A percentile compares a stretch with the other conserved stretches of the same genome.
Evolutionary conservation across 2,329 filamentous ascomycete species (phyloP).

Genomic region (Ceratocystis albifundus): DNA sequence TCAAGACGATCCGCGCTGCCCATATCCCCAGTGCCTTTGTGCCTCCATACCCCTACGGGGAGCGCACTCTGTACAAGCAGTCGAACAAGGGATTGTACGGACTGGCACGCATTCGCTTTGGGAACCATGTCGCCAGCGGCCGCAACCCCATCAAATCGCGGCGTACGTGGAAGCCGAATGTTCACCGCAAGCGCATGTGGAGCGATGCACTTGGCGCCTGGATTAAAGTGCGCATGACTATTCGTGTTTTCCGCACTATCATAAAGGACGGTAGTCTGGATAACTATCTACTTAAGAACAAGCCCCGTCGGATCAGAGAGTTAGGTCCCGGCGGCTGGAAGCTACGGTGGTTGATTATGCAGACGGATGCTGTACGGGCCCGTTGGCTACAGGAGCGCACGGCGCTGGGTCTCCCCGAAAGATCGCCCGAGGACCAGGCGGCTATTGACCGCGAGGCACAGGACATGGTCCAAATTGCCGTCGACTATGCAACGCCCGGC

Average conservation of each 20-base stretch:
- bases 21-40: constrained; percentile 41
- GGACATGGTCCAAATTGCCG: constrained; percentile 33
- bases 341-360: constrained; percentile 80
- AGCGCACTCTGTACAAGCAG: constrained; percentile 63
- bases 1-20: constrained; percentile 35
- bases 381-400: constrained; percentile 54
- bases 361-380: constrained; percentile 54
- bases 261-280: constrained; percentile 75
- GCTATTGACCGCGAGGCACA: constrained; percentile 31
- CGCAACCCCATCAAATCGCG: constrained; percentile 59
- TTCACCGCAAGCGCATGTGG: constrained; percentile 57
- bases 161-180: constrained; percentile 64
- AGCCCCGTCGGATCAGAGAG: constrained; percentile 66
- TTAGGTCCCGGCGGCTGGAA: constrained; percentile 85
- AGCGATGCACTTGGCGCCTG: constrained; percentile 49
- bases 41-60: constrained; percentile 62
- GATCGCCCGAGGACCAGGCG: constrained; percentile 29
- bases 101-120: constrained; percentile 58
- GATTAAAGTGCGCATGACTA: constrained; percentile 57
- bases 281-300: constrained; percentile 76
- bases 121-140: constrained; percentile 63
- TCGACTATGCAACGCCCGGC: constrained; percentile 35
- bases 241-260: constrained; percentile 60
- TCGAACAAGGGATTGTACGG: constrained; percentile 66
- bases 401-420: constrained; percentile 47